These are phyloP conservation scores for Tuber indicum DNA, from an alignment of 495 filamentous ascomycete species.

Conservation along the genomic window DNA sequence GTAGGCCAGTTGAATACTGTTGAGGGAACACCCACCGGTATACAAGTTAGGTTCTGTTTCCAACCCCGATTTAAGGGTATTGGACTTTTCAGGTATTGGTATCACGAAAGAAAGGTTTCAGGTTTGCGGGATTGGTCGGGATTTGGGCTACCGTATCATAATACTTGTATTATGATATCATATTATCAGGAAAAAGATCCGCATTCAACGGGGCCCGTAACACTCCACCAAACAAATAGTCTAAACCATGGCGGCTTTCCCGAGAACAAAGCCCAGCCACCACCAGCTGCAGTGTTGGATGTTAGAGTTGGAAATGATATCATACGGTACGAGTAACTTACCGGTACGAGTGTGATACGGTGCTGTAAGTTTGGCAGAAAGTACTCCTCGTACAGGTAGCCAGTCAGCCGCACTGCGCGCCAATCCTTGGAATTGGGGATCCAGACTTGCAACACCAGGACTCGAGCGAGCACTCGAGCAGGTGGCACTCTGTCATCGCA, in stretches of 20 bases:
- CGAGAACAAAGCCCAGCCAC: not conserved
- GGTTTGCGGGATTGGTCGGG: not conserved
- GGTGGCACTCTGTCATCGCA: not conserved
- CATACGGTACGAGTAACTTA: too few species aligned
- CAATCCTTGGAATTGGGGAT: not conserved
- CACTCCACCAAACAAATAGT: not conserved
- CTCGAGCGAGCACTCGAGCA: too few species aligned
- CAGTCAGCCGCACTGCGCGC: not conserved
- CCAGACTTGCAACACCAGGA: not conserved
- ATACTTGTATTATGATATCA: not conserved
- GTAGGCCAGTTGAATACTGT: not conserved
- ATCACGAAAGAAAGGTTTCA: not conserved
- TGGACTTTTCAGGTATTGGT: not conserved
- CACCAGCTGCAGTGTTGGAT: not conserved
- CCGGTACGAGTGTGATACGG: too few species aligned
- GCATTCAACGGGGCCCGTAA: not conserved
- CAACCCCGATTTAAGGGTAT: not conserved
- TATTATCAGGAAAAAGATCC: not conserved
- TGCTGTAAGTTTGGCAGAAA: not conserved
- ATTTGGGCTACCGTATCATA: not conserved
- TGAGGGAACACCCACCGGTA: not conserved
- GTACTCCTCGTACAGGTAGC: too few species aligned
- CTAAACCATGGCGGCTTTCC: not conserved
- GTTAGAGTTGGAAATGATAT: not conserved
- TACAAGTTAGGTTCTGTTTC: not conserved